These are phyloP conservation scores for Tieghemostelium lacteum DNA, from an alignment of 78 protist species.

Conservation along the genomic window DNA sequence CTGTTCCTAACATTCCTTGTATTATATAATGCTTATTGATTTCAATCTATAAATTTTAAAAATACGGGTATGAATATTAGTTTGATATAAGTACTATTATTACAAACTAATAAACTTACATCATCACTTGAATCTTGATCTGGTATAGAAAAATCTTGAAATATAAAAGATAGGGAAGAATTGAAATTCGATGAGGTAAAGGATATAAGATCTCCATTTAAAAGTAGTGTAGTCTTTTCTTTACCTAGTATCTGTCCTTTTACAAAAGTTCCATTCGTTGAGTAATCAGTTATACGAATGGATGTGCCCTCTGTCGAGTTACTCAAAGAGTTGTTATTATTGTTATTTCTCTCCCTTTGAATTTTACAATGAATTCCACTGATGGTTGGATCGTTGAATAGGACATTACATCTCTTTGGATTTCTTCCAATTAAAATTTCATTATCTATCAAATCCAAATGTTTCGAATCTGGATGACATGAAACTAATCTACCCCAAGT, in stretches of 20 bases:
- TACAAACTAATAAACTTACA: neutral
- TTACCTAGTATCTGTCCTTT: slow-evolving; percentile 34
- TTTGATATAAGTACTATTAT: neutral
- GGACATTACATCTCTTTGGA: slow-evolving; percentile 14
- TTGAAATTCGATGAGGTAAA: slow-evolving; percentile 38
- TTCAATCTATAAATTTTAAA: slow-evolving; percentile 9
- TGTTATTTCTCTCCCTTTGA: neutral
- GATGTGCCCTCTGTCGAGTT: neutral
- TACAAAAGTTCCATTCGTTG: slow-evolving; percentile 58
- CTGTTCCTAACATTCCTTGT: slow-evolving; percentile 61
- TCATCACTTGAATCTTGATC: slow-evolving; percentile 19
- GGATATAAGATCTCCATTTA: slow-evolving; percentile 55
- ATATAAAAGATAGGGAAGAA: slow-evolving; percentile 31
- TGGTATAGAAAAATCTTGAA: slow-evolving; percentile 22
- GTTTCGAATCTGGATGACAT: slow-evolving; percentile 30
- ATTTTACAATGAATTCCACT: slow-evolving; percentile 69
- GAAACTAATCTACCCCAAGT: slow-evolving; percentile 63
- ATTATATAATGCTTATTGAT: slow-evolving; percentile 19
- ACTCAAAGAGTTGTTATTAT: neutral
- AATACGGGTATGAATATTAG: neutral
- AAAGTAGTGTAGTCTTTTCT: slow-evolving; percentile 33
- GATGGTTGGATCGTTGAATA: slow-evolving; percentile 30
- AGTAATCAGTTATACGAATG: slow-evolving; percentile 14
- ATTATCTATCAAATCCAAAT: slow-evolving; percentile 11
- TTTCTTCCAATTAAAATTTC: slow-evolving; percentile 45